Base-by-base conservation (phyloP, 1,139 yeast genomes). In the Diutina siamensis region DNA sequence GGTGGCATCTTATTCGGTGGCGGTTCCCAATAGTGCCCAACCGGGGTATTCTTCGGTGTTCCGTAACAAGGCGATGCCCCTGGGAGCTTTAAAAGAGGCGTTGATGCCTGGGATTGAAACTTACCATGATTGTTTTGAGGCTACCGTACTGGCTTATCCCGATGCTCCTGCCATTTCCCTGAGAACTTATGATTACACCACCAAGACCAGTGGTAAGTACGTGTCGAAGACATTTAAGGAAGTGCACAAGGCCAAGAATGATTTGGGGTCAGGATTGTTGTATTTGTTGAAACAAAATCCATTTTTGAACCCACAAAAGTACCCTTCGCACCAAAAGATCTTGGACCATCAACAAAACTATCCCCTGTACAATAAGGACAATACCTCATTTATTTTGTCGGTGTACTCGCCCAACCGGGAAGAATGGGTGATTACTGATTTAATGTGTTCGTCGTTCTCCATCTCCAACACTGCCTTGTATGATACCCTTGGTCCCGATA, bases 241-340 rank as follows among this genome's bases (percentile, higher is more conserved):
- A 45, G 60, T 60, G 15, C 46, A 52, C 13, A 46, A 51, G 21
- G 49, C 59, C 44, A 59, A 59, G 48, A 50, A 54, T 40, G 50
- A 58, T 44, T 56, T 64, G 40, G 70, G 65, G 0, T 52, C 67
- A 1, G 72, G 72, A 2, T 54, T 67, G 28, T 48, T 66, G 42
- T 57, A 58, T 46, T 57, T 62, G 36, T 56, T 67, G 48, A 54
- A 55, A 28, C 53, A 57, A 46, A 63, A 58, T 46, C 66, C 65
- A 5, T 68, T 47, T 51, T 58, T 60, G 48, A 49, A 60, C 22
- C 54, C 7, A 48, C 38, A 3, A 42, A 44, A 27, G n/a, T n/a
- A n/a, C n/a, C 60, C 53, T 32, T 48, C 58, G 40, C 69, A 64
- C 48, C 41, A 46, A 22, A 62, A 63, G 49, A 64, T 67, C 35